These are phyloP conservation scores for Macrolepiota dolichaula DNA, from an alignment of 768 basidiomycete species.

Conservation along the genomic window DNA sequence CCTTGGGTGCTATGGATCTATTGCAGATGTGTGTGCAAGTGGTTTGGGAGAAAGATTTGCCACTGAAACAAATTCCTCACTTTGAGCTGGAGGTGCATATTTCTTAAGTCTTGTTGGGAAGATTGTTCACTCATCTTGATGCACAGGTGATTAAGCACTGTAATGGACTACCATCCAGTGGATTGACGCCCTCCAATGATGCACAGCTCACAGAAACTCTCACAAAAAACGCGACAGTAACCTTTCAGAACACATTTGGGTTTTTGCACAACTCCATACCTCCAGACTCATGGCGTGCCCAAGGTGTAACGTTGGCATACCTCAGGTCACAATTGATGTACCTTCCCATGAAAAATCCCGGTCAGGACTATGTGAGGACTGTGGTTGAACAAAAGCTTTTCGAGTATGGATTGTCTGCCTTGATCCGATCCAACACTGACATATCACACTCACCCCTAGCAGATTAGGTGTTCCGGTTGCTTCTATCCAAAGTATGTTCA, in stretches of 20 bases:
- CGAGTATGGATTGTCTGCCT: background rate
- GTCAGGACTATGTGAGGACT: background rate
- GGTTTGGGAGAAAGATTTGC: conserved; percentile 96
- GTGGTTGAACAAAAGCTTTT: background rate
- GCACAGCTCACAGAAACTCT: background rate
- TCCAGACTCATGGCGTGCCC: background rate
- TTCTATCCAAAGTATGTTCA: background rate
- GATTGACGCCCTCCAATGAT: background rate
- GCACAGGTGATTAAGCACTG: conserved; percentile 77
- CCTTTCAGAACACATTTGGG: background rate
- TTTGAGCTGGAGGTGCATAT: conserved; percentile 80
- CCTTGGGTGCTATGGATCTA: conserved; percentile 94
- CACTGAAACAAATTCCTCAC: conserved; percentile 93
- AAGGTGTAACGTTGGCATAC: background rate
- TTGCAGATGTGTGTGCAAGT: conserved; percentile 99
- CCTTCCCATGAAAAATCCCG: background rate
- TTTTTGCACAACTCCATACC: background rate
- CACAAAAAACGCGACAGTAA: background rate
- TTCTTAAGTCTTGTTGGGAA: background rate
- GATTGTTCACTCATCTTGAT: background rate
- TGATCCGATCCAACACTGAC: background rate
- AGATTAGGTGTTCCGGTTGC: background rate
- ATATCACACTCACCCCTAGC: background rate
- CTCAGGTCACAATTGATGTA: background rate
- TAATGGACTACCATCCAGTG: conserved; percentile 38